A percentile compares a stretch with the other conserved stretches of the same genome.
Conservation (phyloP, 441 rosid genomes). For the Adansonia rubrostipa region DNA sequence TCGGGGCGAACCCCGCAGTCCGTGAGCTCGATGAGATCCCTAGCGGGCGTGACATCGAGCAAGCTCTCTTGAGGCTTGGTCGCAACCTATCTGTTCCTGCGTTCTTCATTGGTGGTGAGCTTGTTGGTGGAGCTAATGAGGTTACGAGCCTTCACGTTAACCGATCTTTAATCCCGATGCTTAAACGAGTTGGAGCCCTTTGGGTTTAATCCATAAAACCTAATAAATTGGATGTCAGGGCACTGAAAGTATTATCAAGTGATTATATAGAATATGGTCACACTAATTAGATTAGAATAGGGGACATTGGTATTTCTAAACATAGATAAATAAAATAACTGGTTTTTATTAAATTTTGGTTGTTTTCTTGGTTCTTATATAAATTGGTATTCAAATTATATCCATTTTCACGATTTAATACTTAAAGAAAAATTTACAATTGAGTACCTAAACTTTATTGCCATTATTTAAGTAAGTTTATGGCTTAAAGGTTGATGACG, state of each 20-base stretch:
- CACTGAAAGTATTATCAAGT: constrained; percentile 18
- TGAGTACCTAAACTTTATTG: no score
- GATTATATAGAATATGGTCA: background rate
- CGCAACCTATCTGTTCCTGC: constrained; percentile 58
- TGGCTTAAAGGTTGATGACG: no score
- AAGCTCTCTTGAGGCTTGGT: constrained; percentile 62
- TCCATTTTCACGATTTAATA: no score
- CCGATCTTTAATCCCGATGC: constrained; percentile 67
- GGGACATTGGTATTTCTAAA: background rate
- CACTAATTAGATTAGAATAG: background rate
- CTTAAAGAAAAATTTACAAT: no score
- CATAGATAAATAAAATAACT: no score
- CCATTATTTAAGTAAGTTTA: no score
- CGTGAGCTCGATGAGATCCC: constrained; percentile 69
- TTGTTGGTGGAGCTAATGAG: constrained; percentile 42
- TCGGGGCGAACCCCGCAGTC: constrained; percentile 68
- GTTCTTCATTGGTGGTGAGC: constrained; percentile 60
- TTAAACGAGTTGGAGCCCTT: constrained; percentile 66
- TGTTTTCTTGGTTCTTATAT: no score
- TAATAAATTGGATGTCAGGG: background rate
- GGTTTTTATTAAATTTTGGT: no score
- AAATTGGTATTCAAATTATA: no score
- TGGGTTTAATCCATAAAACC: constrained; percentile 47
- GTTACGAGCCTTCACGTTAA: constrained; percentile 78
- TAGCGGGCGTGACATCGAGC: constrained; percentile 67